Evolutionary conservation across 164 flowering plant genomes (phyloP).

Genomic region (Amborella trichopoda): DNA sequence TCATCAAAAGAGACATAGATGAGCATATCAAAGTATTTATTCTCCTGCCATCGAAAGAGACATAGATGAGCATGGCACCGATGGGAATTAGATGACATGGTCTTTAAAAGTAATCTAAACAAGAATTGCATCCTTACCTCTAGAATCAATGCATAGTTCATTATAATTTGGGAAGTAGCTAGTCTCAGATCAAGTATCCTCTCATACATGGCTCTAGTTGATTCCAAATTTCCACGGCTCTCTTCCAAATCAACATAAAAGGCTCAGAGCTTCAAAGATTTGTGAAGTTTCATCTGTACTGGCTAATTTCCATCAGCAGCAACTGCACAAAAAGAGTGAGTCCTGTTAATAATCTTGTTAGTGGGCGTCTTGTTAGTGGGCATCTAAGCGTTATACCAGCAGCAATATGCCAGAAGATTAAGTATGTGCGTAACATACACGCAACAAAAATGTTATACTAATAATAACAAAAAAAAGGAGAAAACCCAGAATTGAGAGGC

Average conservation of each 20-base stretch:
- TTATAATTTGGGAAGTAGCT: conserved; percentile 92
- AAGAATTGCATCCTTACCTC: conserved; percentile 65
- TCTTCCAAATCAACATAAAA: conserved; percentile 91
- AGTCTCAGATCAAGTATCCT: conserved; percentile 78
- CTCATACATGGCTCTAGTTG: conserved; percentile 84
- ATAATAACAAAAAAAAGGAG: too few species aligned
- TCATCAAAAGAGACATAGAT: background rate
- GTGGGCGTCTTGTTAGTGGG: too few species aligned
- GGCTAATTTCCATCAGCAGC: conserved; percentile 95
- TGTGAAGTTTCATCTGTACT: conserved; percentile 88
- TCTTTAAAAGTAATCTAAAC: too few species aligned
- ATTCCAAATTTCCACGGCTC: conserved; percentile 70
- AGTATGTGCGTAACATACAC: too few species aligned
- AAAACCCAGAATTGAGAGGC: too few species aligned
- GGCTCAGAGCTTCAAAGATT: conserved; percentile 73
- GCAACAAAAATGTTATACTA: too few species aligned
- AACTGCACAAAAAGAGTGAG: conserved; percentile 46
- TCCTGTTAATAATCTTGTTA: too few species aligned
- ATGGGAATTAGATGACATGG: background rate
- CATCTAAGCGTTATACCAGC: too few species aligned
- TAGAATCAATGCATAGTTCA: conserved; percentile 77
- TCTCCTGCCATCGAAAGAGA: background rate
- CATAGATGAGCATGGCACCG: too few species aligned
- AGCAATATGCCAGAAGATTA: too few species aligned
- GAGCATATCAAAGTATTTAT: background rate